These are phyloP conservation scores for Blastocystis sp. DNA, from an alignment of 352 stramenopile genomes.

Conservation along the genomic window DNA sequence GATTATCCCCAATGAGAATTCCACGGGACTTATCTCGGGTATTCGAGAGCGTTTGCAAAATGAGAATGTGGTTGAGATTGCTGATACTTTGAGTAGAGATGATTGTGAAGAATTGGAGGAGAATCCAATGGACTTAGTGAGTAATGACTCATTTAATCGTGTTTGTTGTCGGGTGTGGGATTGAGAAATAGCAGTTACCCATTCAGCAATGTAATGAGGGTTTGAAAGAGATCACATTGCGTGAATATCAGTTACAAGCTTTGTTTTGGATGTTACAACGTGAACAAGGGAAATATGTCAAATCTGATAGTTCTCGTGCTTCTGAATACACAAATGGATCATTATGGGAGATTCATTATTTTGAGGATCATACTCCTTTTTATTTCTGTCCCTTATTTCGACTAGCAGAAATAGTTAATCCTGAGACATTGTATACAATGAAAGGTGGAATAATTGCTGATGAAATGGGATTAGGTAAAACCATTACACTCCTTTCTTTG, in stretches of 20 bases:
- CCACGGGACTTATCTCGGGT: conserved; percentile 5
- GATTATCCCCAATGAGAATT: conserved; percentile 28
- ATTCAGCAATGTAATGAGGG: not conserved
- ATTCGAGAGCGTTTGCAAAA: not conserved
- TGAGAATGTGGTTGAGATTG: not conserved
- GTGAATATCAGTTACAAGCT: conserved; percentile 75
- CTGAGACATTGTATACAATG: conserved; percentile 68
- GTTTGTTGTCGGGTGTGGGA: not conserved
- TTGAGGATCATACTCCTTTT: not conserved
- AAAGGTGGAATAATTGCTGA: conserved; percentile 77
- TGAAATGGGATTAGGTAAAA: conserved; percentile 82
- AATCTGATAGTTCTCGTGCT: not conserved
- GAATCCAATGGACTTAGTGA: not conserved
- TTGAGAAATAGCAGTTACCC: not conserved
- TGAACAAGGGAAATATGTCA: conserved; percentile 67
- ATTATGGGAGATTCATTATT: conserved; percentile 43
- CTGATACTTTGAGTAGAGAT: not conserved
- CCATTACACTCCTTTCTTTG: conserved; percentile 71
- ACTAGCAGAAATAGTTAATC: conserved; percentile 43
- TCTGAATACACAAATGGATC: conserved; percentile 57
- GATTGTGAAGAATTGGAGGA: not conserved
- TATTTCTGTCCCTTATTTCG: conserved; percentile 58
- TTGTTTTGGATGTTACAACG: conserved; percentile 78
- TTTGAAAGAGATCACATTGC: conserved; percentile 72
- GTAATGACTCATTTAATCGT: conserved; percentile 27